phyloP scores from a whole-genome alignment of 192 early-diverging fungal species.

The Haplosporangium gracile region DNA sequence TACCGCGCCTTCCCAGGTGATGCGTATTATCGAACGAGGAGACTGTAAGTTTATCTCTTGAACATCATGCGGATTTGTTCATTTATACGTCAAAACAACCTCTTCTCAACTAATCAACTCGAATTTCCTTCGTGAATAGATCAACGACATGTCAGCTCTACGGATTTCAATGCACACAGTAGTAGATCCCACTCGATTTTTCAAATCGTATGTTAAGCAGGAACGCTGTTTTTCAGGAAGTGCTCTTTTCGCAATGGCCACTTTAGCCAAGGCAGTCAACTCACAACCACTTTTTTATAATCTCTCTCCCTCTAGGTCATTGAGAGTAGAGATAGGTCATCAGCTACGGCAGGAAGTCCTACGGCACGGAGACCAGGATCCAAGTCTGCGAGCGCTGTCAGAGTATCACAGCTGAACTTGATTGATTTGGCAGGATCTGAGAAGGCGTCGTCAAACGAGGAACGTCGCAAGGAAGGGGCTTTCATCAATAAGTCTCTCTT shows the following conservation, averaged over 20 bases:
- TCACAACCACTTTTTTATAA: not conserved
- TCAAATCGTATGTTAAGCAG: slow-evolving; percentile 73
- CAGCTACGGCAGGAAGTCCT: slow-evolving; percentile 38
- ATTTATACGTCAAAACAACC: not conserved
- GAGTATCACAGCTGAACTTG: slow-evolving; percentile 77
- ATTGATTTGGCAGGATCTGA: slow-evolving; percentile 98
- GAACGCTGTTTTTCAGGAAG: not conserved
- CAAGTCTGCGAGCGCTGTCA: slow-evolving; percentile 27
- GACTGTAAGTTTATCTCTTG: slow-evolving; percentile 66
- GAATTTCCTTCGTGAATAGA: slow-evolving; percentile 35
- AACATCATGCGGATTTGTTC: too few species aligned
- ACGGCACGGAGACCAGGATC: slow-evolving; percentile 51
- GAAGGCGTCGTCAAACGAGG: slow-evolving; percentile 86
- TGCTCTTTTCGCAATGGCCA: not conserved
- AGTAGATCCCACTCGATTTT: slow-evolving; percentile 97
- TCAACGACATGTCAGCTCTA: slow-evolving; percentile 90
- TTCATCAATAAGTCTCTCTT: slow-evolving; percentile 94
- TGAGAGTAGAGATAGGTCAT: slow-evolving; percentile 80
- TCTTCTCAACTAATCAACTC: not conserved
- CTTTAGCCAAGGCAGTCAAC: not conserved
- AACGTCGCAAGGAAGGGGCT: slow-evolving; percentile 95
- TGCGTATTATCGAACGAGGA: slow-evolving; percentile 81
- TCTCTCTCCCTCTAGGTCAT: slow-evolving; percentile 63
- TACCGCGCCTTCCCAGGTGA: slow-evolving; percentile 76
- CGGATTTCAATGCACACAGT: slow-evolving; percentile 93